Evolutionary conservation across 306 rosid species (phyloP).

Genomic region (Cicer bijugum): DNA sequence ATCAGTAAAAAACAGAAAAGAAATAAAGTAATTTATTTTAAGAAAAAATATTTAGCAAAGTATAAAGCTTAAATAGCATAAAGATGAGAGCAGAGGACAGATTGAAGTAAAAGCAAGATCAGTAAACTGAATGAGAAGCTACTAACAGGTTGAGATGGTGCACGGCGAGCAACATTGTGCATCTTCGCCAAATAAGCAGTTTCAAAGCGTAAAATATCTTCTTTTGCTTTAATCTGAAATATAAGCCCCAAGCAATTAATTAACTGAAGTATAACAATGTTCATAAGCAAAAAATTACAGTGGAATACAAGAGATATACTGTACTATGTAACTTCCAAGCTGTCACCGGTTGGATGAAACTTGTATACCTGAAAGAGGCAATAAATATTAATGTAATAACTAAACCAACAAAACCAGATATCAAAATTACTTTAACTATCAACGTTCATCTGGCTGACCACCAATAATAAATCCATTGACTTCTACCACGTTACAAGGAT

Average conservation of each 20-base stretch:
- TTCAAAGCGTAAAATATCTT: neutral
- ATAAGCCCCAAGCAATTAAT: slow-evolving; percentile 1
- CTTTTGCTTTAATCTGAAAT: neutral
- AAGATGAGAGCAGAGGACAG: slow-evolving; percentile 2
- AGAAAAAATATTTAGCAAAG: neutral
- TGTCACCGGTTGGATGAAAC: slow-evolving; percentile 25
- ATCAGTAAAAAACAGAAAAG: neutral
- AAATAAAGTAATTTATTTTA: neutral
- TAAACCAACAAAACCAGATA: slow-evolving; percentile 7
- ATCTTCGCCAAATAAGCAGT: neutral
- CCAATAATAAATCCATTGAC: slow-evolving; percentile 15
- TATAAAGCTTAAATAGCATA: slow-evolving; percentile 1
- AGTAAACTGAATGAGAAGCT: slow-evolving; percentile 9
- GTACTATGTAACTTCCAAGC: neutral
- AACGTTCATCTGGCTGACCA: neutral
- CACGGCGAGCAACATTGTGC: slow-evolving; percentile 16
- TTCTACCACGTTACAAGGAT: neutral
- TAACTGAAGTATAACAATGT: neutral
- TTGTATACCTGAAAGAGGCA: slow-evolving; percentile 16
- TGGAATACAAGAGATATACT: neutral
- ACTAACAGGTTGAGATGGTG: slow-evolving; percentile 21
- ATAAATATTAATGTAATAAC: neutral
- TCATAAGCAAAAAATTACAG: neutral
- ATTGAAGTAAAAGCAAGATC: slow-evolving; percentile 11
- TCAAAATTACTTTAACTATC: slow-evolving; percentile 2